phyloP scores from a whole-genome alignment of 1,284 basidiomycete species.

The Ceratobasidium sp. region DNA sequence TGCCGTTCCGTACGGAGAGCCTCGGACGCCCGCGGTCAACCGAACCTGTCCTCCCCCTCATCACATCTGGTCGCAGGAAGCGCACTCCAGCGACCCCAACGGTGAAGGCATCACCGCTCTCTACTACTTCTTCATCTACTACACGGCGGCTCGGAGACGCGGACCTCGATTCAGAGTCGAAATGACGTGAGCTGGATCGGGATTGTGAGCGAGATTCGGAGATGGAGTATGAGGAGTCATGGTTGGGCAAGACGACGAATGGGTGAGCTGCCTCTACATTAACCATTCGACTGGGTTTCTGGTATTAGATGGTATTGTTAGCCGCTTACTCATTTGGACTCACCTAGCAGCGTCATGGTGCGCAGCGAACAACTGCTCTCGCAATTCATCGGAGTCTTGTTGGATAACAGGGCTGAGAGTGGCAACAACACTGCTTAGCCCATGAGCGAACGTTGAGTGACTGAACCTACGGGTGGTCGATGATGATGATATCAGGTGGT shows the following conservation, averaged over 20 bases:
- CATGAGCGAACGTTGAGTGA: neutral
- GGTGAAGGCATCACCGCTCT: conserved; percentile 22
- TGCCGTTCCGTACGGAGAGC: conserved; percentile 33
- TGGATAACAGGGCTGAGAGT: conserved; percentile 15
- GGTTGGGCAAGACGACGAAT: conserved; percentile 26
- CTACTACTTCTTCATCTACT: neutral
- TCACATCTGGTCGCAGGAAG: conserved; percentile 38
- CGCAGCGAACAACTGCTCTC: conserved; percentile 38
- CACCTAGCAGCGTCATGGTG: conserved; percentile 35
- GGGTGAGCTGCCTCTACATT: conserved; percentile 37
- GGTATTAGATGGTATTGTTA: neutral
- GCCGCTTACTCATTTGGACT: neutral
- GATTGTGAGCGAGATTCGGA: conserved; percentile 38
- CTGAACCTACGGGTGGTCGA: conserved; percentile 21
- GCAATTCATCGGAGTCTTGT: conserved; percentile 28
- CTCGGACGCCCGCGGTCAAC: conserved; percentile 34
- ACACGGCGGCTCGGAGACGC: conserved; percentile 10
- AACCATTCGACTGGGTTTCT: conserved; percentile 29
- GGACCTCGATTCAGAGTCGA: conserved; percentile 29
- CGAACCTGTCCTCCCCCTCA: conserved; percentile 38
- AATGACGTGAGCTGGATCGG: conserved; percentile 36
- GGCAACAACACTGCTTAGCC: neutral
- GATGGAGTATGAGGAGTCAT: conserved; percentile 36
- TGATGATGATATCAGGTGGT: conserved; percentile 14
- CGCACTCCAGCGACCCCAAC: conserved; percentile 30